phyloP scores from a whole-genome alignment of 2,329 filamentous ascomycete species.

The Cercospora beticola region DNA sequence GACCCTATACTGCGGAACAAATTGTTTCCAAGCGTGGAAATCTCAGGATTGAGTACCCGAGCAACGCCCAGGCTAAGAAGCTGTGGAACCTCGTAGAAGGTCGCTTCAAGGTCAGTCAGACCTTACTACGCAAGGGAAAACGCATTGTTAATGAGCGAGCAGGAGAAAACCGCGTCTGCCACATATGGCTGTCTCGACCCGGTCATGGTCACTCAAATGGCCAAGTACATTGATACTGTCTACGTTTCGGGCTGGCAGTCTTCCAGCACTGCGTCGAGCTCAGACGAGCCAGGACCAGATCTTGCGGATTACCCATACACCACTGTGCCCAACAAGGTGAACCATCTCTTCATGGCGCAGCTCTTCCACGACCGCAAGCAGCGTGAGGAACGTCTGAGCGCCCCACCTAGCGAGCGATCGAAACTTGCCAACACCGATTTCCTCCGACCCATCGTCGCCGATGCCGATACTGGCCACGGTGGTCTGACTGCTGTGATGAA shows the following conservation, averaged over 20 bases:
- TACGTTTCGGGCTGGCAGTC: slow-evolving; percentile 99
- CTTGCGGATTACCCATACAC: slow-evolving; percentile 93
- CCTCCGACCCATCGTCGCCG: slow-evolving; percentile 90
- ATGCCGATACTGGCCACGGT: slow-evolving; percentile 95
- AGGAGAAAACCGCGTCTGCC: slow-evolving; percentile 83
- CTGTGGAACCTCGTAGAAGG: slow-evolving; percentile 86
- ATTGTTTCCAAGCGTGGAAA: slow-evolving; percentile 94
- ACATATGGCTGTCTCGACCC: slow-evolving; percentile 97
- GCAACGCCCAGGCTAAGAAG: slow-evolving; percentile 88
- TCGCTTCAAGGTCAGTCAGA: slow-evolving; percentile 71
- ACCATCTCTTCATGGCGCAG: slow-evolving; percentile 96
- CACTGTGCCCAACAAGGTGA: slow-evolving; percentile 96
- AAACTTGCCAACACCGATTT: slow-evolving; percentile 84
- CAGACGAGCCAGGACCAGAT: slow-evolving; percentile 95
- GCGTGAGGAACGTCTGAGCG: slow-evolving; percentile 85
- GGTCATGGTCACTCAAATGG: slow-evolving; percentile 99
- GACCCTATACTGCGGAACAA: slow-evolving; percentile 92
- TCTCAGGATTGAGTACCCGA: slow-evolving; percentile 86
- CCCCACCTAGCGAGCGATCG: slow-evolving; percentile 68
- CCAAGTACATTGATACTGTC: slow-evolving; percentile 96
- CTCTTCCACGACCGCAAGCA: slow-evolving; percentile 99
- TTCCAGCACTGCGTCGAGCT: slow-evolving; percentile 90
- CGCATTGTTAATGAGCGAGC: slow-evolving; percentile 1
- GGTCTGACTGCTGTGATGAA: slow-evolving; percentile 99
- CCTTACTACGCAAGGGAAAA: background rate